These are phyloP conservation scores for Cynanchum wilfordii DNA, from an alignment of 257 asterid species.

Conservation along the genomic window DNA sequence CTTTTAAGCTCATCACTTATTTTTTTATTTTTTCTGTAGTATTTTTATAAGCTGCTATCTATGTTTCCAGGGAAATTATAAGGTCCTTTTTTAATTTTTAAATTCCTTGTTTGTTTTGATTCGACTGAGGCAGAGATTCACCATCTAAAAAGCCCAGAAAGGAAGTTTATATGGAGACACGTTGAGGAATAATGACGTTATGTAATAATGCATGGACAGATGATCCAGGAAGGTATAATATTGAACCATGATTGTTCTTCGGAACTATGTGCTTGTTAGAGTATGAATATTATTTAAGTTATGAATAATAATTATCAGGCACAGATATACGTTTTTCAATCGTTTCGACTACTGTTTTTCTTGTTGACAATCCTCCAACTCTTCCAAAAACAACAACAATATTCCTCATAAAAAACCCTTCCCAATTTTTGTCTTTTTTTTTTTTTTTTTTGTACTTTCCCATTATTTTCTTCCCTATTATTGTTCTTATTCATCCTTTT, in stretches of 20 bases:
- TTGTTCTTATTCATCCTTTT: too few relatives aligned
- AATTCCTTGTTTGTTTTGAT: not conserved
- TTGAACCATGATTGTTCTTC: not conserved
- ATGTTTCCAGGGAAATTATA: not conserved
- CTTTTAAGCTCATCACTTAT: not conserved
- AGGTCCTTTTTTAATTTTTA: too few relatives aligned
- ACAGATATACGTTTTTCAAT: too few relatives aligned
- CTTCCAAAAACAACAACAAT: too few relatives aligned
- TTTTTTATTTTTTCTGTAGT: not conserved
- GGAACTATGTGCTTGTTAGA: too few relatives aligned
- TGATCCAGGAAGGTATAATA: slow-evolving; percentile 60
- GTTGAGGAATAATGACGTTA: slow-evolving; percentile 61
- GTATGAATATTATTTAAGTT: too few relatives aligned
- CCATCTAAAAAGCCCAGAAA: slow-evolving; percentile 58
- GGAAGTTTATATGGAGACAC: slow-evolving; percentile 52
- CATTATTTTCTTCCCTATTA: too few relatives aligned
- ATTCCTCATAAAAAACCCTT: too few relatives aligned
- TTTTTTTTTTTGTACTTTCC: not conserved
- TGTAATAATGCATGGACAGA: slow-evolving; percentile 55
- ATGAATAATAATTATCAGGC: too few relatives aligned
- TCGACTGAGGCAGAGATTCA: slow-evolving; percentile 32
- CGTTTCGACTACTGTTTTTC: too few relatives aligned
- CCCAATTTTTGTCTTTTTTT: not conserved
- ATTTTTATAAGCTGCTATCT: not conserved
- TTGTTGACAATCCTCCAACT: too few relatives aligned